Percentiles rank a stretch among this genome's conserved stretches.
Evolutionary conservation across 2,329 filamentous ascomycete species (phyloP).

Genomic region (Diaporthe caulivora): DNA sequence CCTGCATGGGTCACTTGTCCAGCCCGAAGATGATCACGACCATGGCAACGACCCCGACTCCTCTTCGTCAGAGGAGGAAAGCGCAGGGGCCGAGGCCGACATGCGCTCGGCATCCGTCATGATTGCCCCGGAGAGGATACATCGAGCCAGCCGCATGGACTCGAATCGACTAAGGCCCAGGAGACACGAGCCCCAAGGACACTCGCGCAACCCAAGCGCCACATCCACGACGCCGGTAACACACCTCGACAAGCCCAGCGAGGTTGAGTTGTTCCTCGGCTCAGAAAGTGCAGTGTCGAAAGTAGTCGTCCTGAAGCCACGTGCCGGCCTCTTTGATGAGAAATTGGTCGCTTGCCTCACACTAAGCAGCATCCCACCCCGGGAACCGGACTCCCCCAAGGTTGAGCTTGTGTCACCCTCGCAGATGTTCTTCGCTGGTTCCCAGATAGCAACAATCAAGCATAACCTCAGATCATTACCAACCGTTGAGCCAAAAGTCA

Average conservation of each 20-base stretch:
- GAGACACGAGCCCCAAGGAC: slow-evolving; percentile 36
- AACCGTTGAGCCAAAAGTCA: slow-evolving; percentile 50
- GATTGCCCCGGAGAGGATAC: slow-evolving; percentile 45
- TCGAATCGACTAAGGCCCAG: slow-evolving; percentile 36
- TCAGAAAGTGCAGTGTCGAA: slow-evolving; percentile 55
- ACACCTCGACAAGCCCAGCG: slow-evolving; percentile 41
- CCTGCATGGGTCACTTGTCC: slow-evolving; percentile 33
- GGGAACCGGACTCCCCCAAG: slow-evolving; percentile 47
- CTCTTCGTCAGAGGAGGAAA: slow-evolving; percentile 25
- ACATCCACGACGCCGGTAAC: slow-evolving; percentile 35
- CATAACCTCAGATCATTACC: slow-evolving; percentile 49
- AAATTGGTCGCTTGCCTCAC: slow-evolving; percentile 62
- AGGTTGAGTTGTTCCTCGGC: slow-evolving; percentile 55
- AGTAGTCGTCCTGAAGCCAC: slow-evolving; percentile 59
- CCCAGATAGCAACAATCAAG: slow-evolving; percentile 57
- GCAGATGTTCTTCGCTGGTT: slow-evolving; percentile 56
- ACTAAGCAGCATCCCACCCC: slow-evolving; percentile 49
- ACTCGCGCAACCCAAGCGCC: slow-evolving; percentile 43
- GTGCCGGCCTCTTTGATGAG: slow-evolving; percentile 63
- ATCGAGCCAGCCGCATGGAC: slow-evolving; percentile 43
- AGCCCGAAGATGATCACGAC: slow-evolving; percentile 22
- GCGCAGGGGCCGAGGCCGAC: slow-evolving; percentile 30
- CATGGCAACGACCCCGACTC: slow-evolving; percentile 7
- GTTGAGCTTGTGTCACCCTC: slow-evolving; percentile 52
- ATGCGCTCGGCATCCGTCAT: slow-evolving; percentile 41